Percentiles rank a stretch among this genome's conserved stretches.
Conservation (phyloP, 306 rosid genomes). For the Pterocarpus santalinus region DNA sequence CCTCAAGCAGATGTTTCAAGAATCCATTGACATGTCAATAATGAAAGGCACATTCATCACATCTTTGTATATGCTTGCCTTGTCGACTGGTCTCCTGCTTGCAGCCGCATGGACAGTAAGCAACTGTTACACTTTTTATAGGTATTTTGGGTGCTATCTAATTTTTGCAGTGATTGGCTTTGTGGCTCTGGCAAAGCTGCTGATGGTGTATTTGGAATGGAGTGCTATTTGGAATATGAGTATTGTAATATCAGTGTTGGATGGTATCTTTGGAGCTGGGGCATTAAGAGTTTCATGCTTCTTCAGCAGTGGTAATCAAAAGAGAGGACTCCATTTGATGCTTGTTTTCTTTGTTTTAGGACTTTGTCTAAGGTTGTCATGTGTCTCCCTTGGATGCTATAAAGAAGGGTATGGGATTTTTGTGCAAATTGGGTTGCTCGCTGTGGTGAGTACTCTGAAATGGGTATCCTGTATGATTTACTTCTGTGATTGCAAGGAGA, state of each 20-base stretch:
- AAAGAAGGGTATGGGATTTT: constrained; percentile 49
- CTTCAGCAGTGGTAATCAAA: constrained; percentile 55
- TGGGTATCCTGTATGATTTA: constrained; percentile 66
- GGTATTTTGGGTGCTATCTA: neutral
- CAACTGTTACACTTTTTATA: constrained; percentile 7
- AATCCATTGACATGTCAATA: constrained; percentile 41
- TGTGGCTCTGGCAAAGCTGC: constrained; percentile 41
- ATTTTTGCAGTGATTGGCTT: constrained; percentile 37
- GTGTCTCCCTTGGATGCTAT: constrained; percentile 55
- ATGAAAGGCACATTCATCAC: constrained; percentile 55
- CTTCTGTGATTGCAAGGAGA: constrained; percentile 63
- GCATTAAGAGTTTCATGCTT: constrained; percentile 57
- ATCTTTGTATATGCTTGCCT: constrained; percentile 44
- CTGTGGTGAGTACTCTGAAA: constrained; percentile 60
- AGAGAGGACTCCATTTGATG: constrained; percentile 63
- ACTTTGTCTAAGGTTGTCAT: constrained; percentile 54
- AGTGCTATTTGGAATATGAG: constrained; percentile 76
- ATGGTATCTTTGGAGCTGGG: constrained; percentile 59
- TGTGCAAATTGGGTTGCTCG: constrained; percentile 50
- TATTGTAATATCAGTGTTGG: constrained; percentile 66
- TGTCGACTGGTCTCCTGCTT: constrained; percentile 43
- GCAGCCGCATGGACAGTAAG: constrained; percentile 42
- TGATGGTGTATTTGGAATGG: constrained; percentile 65
- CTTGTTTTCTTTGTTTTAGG: constrained; percentile 62
- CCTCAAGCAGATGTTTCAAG: constrained; percentile 54